Evolutionary conservation across 139 green algal species (phyloP), one percentile per base, ranked within the genome.

Genomic region (Chlamydomonas eustigma): DNA sequence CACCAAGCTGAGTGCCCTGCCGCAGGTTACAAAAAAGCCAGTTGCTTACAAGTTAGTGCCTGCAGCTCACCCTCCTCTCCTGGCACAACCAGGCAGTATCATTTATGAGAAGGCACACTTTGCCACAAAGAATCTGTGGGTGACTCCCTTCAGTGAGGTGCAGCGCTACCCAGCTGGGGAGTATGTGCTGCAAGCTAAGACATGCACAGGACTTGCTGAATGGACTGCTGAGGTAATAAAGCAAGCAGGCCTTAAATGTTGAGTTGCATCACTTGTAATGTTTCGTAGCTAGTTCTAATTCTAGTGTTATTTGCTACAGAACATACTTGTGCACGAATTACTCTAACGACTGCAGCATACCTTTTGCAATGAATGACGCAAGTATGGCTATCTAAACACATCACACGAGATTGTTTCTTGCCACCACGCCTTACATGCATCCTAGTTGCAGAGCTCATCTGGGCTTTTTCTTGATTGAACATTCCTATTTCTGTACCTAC

Each of bases 91-190:
- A 18, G 73, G 73, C 25, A 85, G 71, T 37, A 44, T 86, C n/a
- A 81, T 92, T 33, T 58, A 44, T 3, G 65, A 72, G 58, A 78
- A 84, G 24, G 71, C 22, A 5, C 28, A 50, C 44, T 97, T 97
- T 83, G 92, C 92, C 32, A 90, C 81, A 39, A 90, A 91, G 76
- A 80, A 87, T 69, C 83, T 90, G 18, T 92, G 84, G 86, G 89
- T 94, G 3, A 94, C 89, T 2, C 83, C 83, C 4, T 52, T 91
- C 80, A 73, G 39, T 2, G 86, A 91, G 39, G 66, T 74, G 1
- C 84, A 93, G 78, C 38, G 39, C 4, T 94, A 74, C 50, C 88
- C 89, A 3, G 85, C 88, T 1, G 89, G 89, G 0, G 86, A 91
- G 34, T 91, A 85, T 78, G 89, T 93, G n/a, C 81, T 93, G 44